phyloP scores from a whole-genome alignment of 495 filamentous ascomycete genomes.

The Bathelium albidoporum region DNA sequence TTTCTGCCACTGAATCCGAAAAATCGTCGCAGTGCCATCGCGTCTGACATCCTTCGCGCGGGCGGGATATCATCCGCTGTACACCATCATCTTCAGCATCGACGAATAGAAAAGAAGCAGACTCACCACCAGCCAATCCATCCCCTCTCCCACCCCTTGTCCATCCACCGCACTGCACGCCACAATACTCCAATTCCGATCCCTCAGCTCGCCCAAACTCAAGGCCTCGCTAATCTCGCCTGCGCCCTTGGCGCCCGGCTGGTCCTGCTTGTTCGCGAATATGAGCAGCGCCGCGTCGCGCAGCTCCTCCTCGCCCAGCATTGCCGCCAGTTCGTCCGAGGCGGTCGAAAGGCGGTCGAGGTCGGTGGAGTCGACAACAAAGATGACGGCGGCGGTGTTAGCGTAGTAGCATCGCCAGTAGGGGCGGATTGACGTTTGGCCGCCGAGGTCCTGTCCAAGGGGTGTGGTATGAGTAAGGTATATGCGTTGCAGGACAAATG shows the following conservation, averaged over 20 bases:
- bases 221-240: conserved; percentile 93
- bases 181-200: conserved; percentile 98
- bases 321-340: conserved; percentile 81
- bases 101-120: not conserved
- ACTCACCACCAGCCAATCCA: conserved; percentile 98
- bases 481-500: not conserved
- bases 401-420: conserved; percentile 99
- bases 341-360: conserved; percentile 88
- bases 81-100: not conserved
- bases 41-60: no score
- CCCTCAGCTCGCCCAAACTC: conserved; percentile 76
- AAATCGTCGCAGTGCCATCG: no score
- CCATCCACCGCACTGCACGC: conserved; percentile 95
- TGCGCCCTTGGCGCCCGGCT: conserved; percentile 91
- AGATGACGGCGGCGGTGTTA: conserved; percentile 97
- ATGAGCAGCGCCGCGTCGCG: conserved; percentile 85
- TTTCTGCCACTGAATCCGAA: no score
- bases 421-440: conserved; percentile 91
- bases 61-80: no score
- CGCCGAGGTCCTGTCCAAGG: conserved; percentile 67
- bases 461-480: not conserved
- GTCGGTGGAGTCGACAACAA: conserved; percentile 96
- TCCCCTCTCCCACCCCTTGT: conserved; percentile 85
- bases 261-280: conserved; percentile 98
- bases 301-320: conserved; percentile 94